Percentiles rank a stretch among this genome's conserved stretches.
Evolutionary conservation across 2,329 filamentous ascomycete species (phyloP).

Genomic region (Botrytis elliptica): DNA sequence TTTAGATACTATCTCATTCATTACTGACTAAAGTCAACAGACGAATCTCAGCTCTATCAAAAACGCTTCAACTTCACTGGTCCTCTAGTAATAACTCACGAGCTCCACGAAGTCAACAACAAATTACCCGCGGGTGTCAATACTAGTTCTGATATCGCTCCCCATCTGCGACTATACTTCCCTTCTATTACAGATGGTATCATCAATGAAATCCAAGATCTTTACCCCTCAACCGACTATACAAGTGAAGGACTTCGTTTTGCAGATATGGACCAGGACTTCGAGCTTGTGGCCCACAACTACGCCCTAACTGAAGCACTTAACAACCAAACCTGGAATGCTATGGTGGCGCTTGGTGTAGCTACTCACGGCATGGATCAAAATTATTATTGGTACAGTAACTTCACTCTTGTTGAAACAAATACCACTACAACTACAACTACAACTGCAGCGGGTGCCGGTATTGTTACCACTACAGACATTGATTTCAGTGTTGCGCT

Average conservation of each 20-base stretch:
- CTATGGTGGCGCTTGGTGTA: slow-evolving; percentile 37
- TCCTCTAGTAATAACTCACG: slow-evolving; percentile 41
- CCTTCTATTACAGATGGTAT: slow-evolving; percentile 40
- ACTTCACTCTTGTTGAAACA: slow-evolving; percentile 30
- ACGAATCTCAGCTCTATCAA: slow-evolving; percentile 42
- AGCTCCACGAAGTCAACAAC: slow-evolving; percentile 41
- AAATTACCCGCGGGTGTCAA: slow-evolving; percentile 38
- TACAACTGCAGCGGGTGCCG: slow-evolving; percentile 22
- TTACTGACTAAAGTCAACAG: slow-evolving; percentile 22
- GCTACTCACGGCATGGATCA: slow-evolving; percentile 42
- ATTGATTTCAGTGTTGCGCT: slow-evolving; percentile 35
- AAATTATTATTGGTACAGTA: slow-evolving; percentile 41
- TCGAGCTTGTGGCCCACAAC: slow-evolving; percentile 41
- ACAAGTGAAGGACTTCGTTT: slow-evolving; percentile 40
- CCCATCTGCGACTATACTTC: slow-evolving; percentile 39
- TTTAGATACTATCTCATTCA: neutral
- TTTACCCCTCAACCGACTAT: slow-evolving; percentile 41
- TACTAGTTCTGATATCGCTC: slow-evolving; percentile 39
- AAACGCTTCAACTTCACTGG: slow-evolving; percentile 41
- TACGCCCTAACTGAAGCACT: slow-evolving; percentile 40
- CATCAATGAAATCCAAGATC: slow-evolving; percentile 36
- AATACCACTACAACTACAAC: slow-evolving; percentile 24
- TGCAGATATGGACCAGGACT: slow-evolving; percentile 41
- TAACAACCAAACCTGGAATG: slow-evolving; percentile 43
- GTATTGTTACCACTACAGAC: slow-evolving; percentile 30